Evolutionary conservation across 208 protist genomes (phyloP).

Genomic region (Leishmania tarentolae): DNA sequence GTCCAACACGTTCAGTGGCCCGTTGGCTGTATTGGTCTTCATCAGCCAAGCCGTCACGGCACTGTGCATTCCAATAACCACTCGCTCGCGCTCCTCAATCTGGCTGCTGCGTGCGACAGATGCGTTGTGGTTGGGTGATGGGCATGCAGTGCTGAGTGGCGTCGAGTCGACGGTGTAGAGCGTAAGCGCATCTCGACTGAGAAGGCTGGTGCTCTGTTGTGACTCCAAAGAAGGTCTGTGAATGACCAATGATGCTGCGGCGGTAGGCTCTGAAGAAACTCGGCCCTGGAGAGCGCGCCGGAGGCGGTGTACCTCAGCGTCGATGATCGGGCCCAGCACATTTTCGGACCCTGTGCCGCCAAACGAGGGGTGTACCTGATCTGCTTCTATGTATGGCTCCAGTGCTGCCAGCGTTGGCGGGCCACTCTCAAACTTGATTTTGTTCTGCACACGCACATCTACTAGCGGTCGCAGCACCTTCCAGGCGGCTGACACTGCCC

Average conservation of each 20-base stretch:
- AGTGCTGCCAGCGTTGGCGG: conserved; percentile 46
- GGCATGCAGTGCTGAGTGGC: conserved; percentile 1
- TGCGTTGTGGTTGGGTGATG: neutral
- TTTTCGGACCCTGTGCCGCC: conserved; percentile 47
- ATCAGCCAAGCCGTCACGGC: conserved; percentile 23
- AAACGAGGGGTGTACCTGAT: conserved; percentile 57
- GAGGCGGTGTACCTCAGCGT: conserved; percentile 38
- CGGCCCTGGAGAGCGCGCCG: neutral
- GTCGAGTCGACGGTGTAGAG: conserved; percentile 27
- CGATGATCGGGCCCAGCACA: conserved; percentile 35
- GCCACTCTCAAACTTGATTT: conserved; percentile 73
- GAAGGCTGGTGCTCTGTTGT: conserved; percentile 13
- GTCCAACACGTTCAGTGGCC: conserved; percentile 9
- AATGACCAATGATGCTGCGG: neutral
- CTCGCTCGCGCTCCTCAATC: neutral
- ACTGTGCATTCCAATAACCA: conserved; percentile 22
- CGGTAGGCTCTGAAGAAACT: neutral
- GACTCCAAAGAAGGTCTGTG: neutral
- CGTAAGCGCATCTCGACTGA: conserved; percentile 13
- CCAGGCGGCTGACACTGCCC: conserved; percentile 74
- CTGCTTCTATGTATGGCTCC: conserved; percentile 40
- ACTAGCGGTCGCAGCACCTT: conserved; percentile 78
- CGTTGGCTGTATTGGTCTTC: conserved; percentile 8
- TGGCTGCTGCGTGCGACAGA: neutral
- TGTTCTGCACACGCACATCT: conserved; percentile 73